Base-by-base conservation (phyloP, 2,329 filamentous ascomycete genomes). In the Microsporum ferrugineum region DNA sequence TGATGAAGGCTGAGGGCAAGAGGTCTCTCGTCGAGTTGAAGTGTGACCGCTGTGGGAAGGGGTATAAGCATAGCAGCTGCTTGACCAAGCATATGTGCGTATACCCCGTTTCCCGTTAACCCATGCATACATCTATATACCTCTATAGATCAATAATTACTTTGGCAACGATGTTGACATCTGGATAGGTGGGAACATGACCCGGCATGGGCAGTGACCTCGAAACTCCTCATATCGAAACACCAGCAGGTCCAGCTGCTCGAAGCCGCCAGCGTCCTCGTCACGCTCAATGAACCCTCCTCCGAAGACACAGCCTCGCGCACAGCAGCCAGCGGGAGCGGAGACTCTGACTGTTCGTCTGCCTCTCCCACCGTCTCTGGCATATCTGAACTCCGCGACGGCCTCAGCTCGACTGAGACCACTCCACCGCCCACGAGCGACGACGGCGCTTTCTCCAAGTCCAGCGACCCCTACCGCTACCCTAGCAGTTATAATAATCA, bases 31-130 rank as follows among this genome's bases (percentile, higher is more conserved):
- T 86, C 71, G 92, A 97, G 75, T 84, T 99, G 73, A 90, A 88
- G 77, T 99, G 94, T 80, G 90, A 96, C 74, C 92, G 91, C 78
- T 99, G 94, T 81, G 92, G 92, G 77, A 99, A 99, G 83, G 91
- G 91, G 78, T 99, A 99, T 85, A 99, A 99, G 86, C 94, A 99
- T 83, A 95, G 91, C 85, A 97, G 94, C 81, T 99, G 94, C 85
- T 85, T 99, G 82, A 95, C 89, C 75, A 99, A 97, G 85, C 94
- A 99, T 86, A 88, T 96, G 94, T 97, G 86, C 84, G 94, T 96
- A 82, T 75, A 66, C 69, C 69, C 67, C 79, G 82, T 45, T n/a
- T 51, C 47, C 59, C 31, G 38, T 72, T 67, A 71, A 72, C 71
- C 72, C 75, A 73, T 68, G 17, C 17, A 23, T 23, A 23, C 17